These are phyloP conservation scores for Malus hybrid DNA, from an alignment of 331 rosid species.

Conservation along the genomic window DNA sequence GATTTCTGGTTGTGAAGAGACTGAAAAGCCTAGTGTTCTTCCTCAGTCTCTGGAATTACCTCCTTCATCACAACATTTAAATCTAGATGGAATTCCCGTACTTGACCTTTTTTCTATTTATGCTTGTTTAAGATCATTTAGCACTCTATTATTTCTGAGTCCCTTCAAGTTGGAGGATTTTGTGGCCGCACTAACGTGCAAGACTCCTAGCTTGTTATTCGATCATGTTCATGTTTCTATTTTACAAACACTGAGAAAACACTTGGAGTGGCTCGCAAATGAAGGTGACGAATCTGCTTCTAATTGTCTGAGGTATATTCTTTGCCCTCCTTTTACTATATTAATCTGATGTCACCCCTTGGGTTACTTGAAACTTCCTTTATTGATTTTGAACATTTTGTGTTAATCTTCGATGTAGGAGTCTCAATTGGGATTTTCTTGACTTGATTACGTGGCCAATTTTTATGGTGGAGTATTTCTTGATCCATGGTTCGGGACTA, in stretches of 20 bases:
- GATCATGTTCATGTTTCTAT: conserved; percentile 79
- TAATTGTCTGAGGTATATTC: conserved; percentile 66
- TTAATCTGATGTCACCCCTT: conserved; percentile 12
- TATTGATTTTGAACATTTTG: conserved; percentile 11
- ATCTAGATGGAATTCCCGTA: conserved; percentile 59
- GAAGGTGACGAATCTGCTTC: conserved; percentile 89
- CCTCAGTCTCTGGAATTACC: conserved; percentile 63
- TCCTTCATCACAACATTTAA: conserved; percentile 71
- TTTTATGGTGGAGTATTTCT: conserved; percentile 81
- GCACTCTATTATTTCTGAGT: conserved; percentile 77
- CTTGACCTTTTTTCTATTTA: conserved; percentile 79
- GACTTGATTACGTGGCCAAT: conserved; percentile 91
- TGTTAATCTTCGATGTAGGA: conserved; percentile 43
- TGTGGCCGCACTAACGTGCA: conserved; percentile 55
- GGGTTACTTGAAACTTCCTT: neutral
- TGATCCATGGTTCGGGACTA: conserved; percentile 62
- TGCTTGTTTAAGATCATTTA: conserved; percentile 79
- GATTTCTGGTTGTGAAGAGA: conserved; percentile 28
- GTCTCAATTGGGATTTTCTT: conserved; percentile 89
- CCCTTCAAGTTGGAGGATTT: conserved; percentile 92
- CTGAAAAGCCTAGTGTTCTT: conserved; percentile 33
- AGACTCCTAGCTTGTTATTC: conserved; percentile 53
- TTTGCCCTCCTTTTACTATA: neutral
- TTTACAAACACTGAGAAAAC: conserved; percentile 70
- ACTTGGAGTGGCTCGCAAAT: conserved; percentile 74